Conservation (phyloP, 495 filamentous ascomycete genomes). For the Talaromyces thailandensis region DNA sequence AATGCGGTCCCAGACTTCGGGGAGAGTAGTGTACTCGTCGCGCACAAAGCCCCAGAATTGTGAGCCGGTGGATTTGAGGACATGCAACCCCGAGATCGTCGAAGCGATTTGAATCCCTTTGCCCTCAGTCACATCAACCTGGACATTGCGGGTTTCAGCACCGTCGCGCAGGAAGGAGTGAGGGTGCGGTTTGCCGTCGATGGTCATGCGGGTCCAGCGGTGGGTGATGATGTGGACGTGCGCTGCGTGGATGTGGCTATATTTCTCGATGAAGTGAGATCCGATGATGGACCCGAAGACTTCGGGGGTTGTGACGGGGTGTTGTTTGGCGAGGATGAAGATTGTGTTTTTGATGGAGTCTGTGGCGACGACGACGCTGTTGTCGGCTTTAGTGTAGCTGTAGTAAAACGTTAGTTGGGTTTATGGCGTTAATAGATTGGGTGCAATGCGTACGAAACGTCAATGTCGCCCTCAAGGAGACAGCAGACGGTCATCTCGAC, state of each 20-base stretch:
- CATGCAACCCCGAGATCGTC: conserved; percentile 64
- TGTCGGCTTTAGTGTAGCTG: conserved; percentile 89
- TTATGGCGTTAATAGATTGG: background rate
- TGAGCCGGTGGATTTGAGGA: conserved; percentile 96
- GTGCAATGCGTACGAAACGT: conserved; percentile 56
- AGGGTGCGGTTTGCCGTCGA: conserved; percentile 89
- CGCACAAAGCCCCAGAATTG: conserved; percentile 90
- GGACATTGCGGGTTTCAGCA: conserved; percentile 62
- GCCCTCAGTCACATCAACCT: conserved; percentile 40
- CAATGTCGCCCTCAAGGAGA: conserved; percentile 83
- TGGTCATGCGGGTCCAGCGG: conserved; percentile 81
- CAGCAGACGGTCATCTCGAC: conserved; percentile 93
- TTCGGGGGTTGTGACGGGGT: conserved; percentile 89
- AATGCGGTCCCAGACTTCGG: conserved; percentile 89
- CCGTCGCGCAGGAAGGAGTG: conserved; percentile 92
- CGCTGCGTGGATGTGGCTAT: conserved; percentile 76
- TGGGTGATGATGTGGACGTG: conserved; percentile 75
- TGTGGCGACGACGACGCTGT: conserved; percentile 90
- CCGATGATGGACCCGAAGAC: conserved; percentile 79
- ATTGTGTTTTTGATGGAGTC: conserved; percentile 98
- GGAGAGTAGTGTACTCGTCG: conserved; percentile 85
- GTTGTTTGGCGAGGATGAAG: conserved; percentile 88
- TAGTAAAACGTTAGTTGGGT: background rate
- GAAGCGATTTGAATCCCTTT: conserved; percentile 65
- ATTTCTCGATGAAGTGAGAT: conserved; percentile 79